Base-by-base conservation (phyloP, 441 rosid species). In the Syzygium syzygioides region DNA sequence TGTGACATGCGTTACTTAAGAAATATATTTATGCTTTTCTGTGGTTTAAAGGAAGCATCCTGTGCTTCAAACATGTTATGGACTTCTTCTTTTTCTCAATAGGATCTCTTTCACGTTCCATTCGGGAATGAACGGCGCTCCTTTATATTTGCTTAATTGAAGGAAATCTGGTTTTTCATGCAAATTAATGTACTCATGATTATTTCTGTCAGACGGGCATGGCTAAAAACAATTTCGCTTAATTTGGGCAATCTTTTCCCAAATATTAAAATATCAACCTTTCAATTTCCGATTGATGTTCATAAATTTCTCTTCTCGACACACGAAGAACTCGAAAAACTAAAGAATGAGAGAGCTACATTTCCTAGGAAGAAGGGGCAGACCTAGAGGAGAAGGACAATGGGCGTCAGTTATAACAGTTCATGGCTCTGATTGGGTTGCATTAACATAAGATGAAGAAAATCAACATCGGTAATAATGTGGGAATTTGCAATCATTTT, bases 1-100 rank as follows among this genome's bases (percentile, higher is more conserved):
- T 13, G 54, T 79, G 55, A 45, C 68, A 55, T 85, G 76, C 87
- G 90, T 85, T 64, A 45, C 90, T 85, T 68, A 80, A 54, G 87
- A 68, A 66, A 64, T 26, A 55, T 28, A 85, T 37, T 85, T 88
- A 89, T 89, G 90, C 90, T 80, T 89, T 89, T 86, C 90, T 79
- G 86, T 45, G 76, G 88, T 83, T 87, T 60, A 89, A 89, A 89
- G 90, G 88, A 89, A 89, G 88, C 80, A 89, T 89, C 90, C 32
- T 86, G 90, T 89, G 86, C 86, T 79, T 80, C 83, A 41, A n/a
- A 7, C 26, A 83, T 25, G 76, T 37, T 9, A 4, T 11, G 41
- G 30, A n/a, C n/a, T 87, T 14, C 71, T 17, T 85, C 34, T 62
- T 45, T 87, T 66, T 30, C 13, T 53, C 45, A n/a, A 66, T 20